phyloP scores from a whole-genome alignment of 768 basidiomycete species.

The Boletus edulis region DNA sequence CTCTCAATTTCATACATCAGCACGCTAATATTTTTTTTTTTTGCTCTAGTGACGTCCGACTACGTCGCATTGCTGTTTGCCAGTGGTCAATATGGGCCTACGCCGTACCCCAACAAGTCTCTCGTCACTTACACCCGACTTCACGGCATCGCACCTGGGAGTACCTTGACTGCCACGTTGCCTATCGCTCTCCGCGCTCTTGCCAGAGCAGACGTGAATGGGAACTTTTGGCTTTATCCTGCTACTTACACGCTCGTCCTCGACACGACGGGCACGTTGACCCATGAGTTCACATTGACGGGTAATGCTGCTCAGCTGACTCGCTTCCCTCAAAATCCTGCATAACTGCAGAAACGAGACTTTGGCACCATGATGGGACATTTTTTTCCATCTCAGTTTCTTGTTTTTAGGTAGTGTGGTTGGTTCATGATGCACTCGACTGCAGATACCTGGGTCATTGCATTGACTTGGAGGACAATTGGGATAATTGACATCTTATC shows the following conservation, averaged over 20 bases:
- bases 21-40: background rate
- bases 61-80: conserved; percentile 55
- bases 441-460: too few relatives aligned
- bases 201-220: conserved; percentile 45
- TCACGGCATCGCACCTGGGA: conserved; percentile 31
- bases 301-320: conserved; percentile 42
- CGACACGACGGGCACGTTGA: conserved; percentile 40
- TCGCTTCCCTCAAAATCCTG: conserved; percentile 37
- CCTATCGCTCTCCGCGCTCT: conserved; percentile 47
- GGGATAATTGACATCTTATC: too few relatives aligned
- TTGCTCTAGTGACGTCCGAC: conserved; percentile 41
- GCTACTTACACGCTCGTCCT: conserved; percentile 42
- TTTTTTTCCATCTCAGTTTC: background rate
- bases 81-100: conserved; percentile 45
- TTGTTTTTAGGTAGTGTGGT: too few relatives aligned
- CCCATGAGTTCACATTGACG: conserved; percentile 42
- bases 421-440: too few relatives aligned
- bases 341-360: background rate
- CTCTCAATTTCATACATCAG: background rate
- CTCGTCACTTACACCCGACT: conserved; percentile 49
- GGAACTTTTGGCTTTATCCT: conserved; percentile 44
- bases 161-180: conserved; percentile 33
- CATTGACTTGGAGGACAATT: too few relatives aligned
- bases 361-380: background rate
- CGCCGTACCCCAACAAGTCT: conserved; percentile 51